Evolutionary conservation across 768 basidiomycete species (phyloP).

Genomic region (Mycena kentingensis): DNA sequence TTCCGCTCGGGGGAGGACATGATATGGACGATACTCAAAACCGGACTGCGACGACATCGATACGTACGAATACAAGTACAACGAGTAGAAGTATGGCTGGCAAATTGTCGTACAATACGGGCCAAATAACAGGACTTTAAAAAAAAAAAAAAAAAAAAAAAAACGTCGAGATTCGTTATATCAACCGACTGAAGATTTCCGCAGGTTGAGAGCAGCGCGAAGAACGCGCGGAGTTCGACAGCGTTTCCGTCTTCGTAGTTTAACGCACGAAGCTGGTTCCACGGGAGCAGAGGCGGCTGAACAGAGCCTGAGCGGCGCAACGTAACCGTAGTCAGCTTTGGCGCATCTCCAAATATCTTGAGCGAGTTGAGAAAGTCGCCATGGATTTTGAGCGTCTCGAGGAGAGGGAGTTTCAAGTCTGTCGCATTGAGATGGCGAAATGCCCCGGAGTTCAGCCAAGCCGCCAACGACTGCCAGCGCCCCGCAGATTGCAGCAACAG

Average conservation of each 20-base stretch:
- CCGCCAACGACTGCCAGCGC: not conserved
- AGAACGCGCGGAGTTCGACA: not conserved
- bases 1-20: too few relatives aligned
- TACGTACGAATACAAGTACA: not conserved
- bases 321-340: not conserved
- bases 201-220: not conserved
- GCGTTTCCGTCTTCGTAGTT: conserved; percentile 2
- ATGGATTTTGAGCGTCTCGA: not conserved
- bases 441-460: not conserved
- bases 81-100: not conserved
- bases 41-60: not conserved
- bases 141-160: conserved; percentile 3
- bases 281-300: conserved; percentile 2
- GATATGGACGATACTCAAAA: not conserved
- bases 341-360: conserved; percentile 4
- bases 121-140: not conserved
- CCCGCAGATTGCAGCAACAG: not conserved
- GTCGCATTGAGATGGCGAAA: not conserved
- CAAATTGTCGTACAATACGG: not conserved
- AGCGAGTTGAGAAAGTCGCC: not conserved
- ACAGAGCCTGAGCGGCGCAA: not conserved
- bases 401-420: not conserved
- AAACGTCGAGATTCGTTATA: not conserved
- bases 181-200: not conserved
- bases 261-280: conserved; percentile 3